These are phyloP conservation scores for Plasmodium yoelii DNA, from an alignment of 169 alveolate genomes.

Conservation along the genomic window DNA sequence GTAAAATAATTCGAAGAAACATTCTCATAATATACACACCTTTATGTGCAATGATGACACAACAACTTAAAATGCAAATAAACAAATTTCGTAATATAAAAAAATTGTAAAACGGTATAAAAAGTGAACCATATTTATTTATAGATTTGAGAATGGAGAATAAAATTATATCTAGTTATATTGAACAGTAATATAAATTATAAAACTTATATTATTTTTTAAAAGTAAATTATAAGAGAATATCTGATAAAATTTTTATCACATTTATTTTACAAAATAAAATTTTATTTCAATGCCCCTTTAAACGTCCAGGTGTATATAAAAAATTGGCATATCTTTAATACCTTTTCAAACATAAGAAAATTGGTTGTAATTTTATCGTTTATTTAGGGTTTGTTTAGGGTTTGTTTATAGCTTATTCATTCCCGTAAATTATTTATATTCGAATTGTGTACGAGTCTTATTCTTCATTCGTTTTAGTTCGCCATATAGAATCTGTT, in stretches of 20 bases:
- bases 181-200: too few species aligned
- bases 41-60: too few species aligned
- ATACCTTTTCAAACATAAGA: conserved; percentile 43
- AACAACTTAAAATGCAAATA: too few species aligned
- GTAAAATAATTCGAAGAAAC: too few species aligned
- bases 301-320: conserved; percentile 77
- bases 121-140: too few species aligned
- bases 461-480: conserved; percentile 15
- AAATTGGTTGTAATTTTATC: conserved; percentile 76
- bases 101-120: too few species aligned
- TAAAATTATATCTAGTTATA: too few species aligned
- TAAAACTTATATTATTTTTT: conserved; percentile 10
- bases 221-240: conserved; percentile 83
- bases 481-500: conserved; percentile 60
- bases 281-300: conserved; percentile 79
- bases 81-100: too few species aligned
- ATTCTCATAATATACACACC: too few species aligned
- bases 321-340: conserved; percentile 82
- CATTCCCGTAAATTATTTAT: conserved; percentile 23
- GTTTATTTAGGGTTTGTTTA: too few species aligned
- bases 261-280: conserved; percentile 72
- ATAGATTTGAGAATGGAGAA: too few species aligned
- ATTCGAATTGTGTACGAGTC: conserved; percentile 42
- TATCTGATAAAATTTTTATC: conserved; percentile 67
- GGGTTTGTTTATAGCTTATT: too few species aligned